These are phyloP conservation scores for Rubroshorea leprosula DNA, from an alignment of 345 rosid species.

Conservation along the genomic window DNA sequence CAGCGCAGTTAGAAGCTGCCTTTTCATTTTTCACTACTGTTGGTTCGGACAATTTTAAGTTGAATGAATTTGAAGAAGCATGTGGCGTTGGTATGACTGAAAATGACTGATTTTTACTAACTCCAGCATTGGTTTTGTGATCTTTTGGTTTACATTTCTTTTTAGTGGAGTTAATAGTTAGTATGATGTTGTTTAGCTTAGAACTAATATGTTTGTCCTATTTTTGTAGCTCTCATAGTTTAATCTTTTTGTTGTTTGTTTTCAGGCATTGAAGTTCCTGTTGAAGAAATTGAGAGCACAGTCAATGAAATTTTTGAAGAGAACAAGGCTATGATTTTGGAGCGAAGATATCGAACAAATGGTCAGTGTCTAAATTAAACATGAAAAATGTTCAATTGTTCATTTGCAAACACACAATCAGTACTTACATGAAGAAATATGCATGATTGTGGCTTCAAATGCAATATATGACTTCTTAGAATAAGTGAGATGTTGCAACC, in stretches of 20 bases:
- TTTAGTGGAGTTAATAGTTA: background rate
- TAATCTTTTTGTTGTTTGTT: constrained; percentile 18
- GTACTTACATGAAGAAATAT: no score
- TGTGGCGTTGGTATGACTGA: constrained; percentile 77
- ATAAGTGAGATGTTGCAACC: no score
- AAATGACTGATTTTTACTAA: background rate
- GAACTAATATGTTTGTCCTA: background rate
- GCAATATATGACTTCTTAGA: no score
- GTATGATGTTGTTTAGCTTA: constrained; percentile 2
- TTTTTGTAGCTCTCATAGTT: constrained; percentile 12
- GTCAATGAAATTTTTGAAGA: constrained; percentile 62
- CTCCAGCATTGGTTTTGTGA: background rate
- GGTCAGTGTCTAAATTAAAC: constrained; percentile 34
- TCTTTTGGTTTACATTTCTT: background rate
- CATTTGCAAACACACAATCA: no score
- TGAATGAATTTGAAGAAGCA: constrained; percentile 74
- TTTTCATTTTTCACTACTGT: constrained; percentile 46
- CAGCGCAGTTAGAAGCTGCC: constrained; percentile 87
- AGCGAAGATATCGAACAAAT: constrained; percentile 77
- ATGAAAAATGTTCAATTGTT: no score
- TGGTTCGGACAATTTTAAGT: constrained; percentile 53
- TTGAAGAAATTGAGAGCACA: constrained; percentile 55
- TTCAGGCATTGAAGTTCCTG: constrained; percentile 78
- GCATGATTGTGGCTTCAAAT: constrained; percentile 1
- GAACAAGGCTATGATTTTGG: constrained; percentile 53